Base-by-base conservation (phyloP, 768 basidiomycete genomes). In the Boletus fagicola region DNA sequence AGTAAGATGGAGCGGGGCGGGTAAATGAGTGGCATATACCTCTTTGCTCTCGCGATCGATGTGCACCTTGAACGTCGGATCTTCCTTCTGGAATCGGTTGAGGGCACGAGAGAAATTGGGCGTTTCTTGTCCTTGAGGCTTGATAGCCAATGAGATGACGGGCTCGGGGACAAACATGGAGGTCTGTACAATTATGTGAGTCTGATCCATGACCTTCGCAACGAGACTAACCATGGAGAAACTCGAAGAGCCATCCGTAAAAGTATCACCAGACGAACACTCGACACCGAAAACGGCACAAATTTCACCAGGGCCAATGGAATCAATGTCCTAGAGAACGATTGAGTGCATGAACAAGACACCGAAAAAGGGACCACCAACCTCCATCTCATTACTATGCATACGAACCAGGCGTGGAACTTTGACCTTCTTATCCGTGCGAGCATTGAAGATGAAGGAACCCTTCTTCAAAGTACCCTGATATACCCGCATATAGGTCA, bases 311-410 rank as follows among this genome's bases (percentile, higher is more conserved):
- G 96, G 94, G 0, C 94, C 94, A 64, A 99, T 90, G 10, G 84
- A 83, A 47, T 94, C 89, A 55, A 99, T 88, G 65, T 99, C 96
- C 92, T 92, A 60, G 10, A 51, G 33, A 48, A 30, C n/a, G 5
- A 46, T 28, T 60, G 16, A 53, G 26, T 12, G 4, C 35, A 28
- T 30, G 40, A 15, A 43, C 36, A 47, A 39, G 35, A 50, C 10
- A 30, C 4, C 20, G 1, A 18, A 16, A 33, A 48, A 56, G 6
- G 36, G 2, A 30, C 28, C 3, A 68, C 81, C 38, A 50, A 91
- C 92, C 85, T 99, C 97, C 97, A 98, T 98, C 74, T 99, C 96
- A 62, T 98, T 92, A 72, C 89, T 91, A 73, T 99, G 97, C 97
- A 99, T 96, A 57, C 94, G 83, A 56, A 98, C 97, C 62, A 99